Base-by-base conservation (phyloP, 495 filamentous ascomycete species). In the Cercophora newfieldiana region DNA sequence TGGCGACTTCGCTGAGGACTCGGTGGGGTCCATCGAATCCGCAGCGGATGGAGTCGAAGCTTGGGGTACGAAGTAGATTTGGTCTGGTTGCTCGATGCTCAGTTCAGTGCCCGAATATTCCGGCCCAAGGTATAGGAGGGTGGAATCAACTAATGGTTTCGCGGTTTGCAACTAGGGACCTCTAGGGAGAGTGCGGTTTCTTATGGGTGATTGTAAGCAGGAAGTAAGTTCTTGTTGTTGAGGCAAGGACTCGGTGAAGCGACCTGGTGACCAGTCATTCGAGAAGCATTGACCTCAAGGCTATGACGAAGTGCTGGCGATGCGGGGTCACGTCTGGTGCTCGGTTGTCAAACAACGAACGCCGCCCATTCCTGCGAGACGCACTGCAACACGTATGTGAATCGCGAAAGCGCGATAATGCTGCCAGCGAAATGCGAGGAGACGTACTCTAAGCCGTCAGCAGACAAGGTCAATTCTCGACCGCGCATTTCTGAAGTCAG, bases 1-100 rank as follows among this genome's bases (percentile, higher is more conserved):
- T 51, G 51, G 29, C 59, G 59, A 48, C 59, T 69, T 74, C 7
- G 63, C 25, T 31, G 61, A 60, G 14, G 63, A 49, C 49, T 72
- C 72, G 33, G 67, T 12, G 21, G 61, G 21, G 28, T 75, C 74
- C 72, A 74, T 72, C 10, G 63, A 22, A 25, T 5, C 7, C 24
- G 22, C 10, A 16, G 26, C 6, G 16, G 30, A 10, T 5, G n/a
- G 21, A 30, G 10, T 14, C 48, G 14, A 19, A 47, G 31, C 26
- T 33, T 33, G 25, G 16, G 55, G 19, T 58, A 14, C 10, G 26
- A 37, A 31, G 14, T 58, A 14, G 29, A 37, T 21, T 25, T 31
- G 55, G 22, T 22, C n/a, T 44, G 12, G 37, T 5, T 44, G 37
- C 10, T 33, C 37, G 37, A 14, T 44, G 37, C 10, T 44, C 37